phyloP scores from a whole-genome alignment of 768 basidiomycete species.

The Amanita rimosa region DNA sequence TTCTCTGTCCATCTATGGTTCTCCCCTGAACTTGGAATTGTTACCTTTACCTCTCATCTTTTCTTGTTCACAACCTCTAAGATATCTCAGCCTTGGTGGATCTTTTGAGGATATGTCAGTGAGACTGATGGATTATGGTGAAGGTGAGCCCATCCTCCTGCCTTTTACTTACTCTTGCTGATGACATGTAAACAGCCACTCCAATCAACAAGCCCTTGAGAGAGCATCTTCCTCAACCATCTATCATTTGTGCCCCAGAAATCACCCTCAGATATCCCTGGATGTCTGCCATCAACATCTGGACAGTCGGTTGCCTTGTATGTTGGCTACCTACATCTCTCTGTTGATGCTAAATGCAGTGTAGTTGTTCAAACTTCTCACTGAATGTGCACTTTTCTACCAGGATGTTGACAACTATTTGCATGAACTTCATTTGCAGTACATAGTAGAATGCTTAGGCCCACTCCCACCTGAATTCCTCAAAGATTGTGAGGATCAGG shows the following conservation, averaged over 20 bases:
- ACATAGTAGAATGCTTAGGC: too few species aligned
- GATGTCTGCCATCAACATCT: conserved; percentile 15
- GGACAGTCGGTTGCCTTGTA: conserved; percentile 17
- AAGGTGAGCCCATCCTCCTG: conserved; percentile 3
- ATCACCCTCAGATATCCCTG: conserved; percentile 13
- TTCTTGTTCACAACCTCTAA: conserved; percentile 6
- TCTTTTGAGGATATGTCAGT: conserved; percentile 7
- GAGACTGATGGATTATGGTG: conserved; percentile 6
- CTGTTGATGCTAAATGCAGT: neutral
- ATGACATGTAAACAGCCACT: neutral
- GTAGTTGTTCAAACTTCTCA: conserved; percentile 1
- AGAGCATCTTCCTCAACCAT: conserved; percentile 6
- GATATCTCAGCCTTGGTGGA: conserved; percentile 1
- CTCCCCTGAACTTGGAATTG: conserved; percentile 4
- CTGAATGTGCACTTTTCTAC: neutral
- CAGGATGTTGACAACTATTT: too few species aligned
- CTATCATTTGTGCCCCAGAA: conserved; percentile 14
- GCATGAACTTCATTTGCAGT: too few species aligned
- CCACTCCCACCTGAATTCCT: too few species aligned
- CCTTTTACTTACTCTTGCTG: neutral
- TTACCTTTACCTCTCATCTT: conserved; percentile 4
- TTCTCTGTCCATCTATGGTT: conserved; percentile 2
- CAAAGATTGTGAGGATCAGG: conserved; percentile 8
- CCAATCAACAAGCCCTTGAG: neutral
- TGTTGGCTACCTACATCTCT: neutral